Evolutionary conservation across 495 filamentous ascomycete species (phyloP).

Genomic region (Trypethelium eluteriae): DNA sequence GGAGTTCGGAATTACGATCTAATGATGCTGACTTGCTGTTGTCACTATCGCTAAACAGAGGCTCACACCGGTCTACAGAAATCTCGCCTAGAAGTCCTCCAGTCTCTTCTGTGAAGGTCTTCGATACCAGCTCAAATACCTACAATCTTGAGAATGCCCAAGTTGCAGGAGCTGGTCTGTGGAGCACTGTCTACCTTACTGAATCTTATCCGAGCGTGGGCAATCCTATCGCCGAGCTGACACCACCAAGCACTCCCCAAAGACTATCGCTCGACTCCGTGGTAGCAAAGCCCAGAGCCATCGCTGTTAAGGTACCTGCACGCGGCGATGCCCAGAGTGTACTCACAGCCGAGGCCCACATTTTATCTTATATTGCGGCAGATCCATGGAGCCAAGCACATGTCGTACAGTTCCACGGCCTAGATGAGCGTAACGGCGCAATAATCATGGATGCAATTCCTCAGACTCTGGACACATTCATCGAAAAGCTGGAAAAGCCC

Average conservation of each 20-base stretch:
- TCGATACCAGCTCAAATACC: not conserved
- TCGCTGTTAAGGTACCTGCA: conserved; percentile 51
- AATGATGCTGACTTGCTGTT: not conserved
- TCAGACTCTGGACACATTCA: conserved; percentile 43
- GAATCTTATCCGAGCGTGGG: conserved; percentile 11
- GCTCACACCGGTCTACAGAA: not conserved
- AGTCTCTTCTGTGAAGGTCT: not conserved
- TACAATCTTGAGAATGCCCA: conserved; percentile 31
- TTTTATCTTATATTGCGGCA: conserved; percentile 44
- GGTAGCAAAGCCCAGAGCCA: conserved; percentile 23
- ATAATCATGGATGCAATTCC: conserved; percentile 51
- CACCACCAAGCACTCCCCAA: conserved; percentile 45
- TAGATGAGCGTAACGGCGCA: conserved; percentile 41
- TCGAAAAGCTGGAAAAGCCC: conserved; percentile 31
- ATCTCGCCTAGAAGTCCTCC: not conserved
- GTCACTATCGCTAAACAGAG: not conserved
- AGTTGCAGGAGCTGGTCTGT: conserved; percentile 46
- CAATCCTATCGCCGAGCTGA: conserved; percentile 22
- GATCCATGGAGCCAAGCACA: conserved; percentile 34
- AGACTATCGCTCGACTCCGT: conserved; percentile 19
- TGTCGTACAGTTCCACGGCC: conserved; percentile 52
- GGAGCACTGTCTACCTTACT: conserved; percentile 55
- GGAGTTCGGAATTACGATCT: not conserved
- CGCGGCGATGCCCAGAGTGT: conserved; percentile 44
- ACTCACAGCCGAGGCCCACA: conserved; percentile 45